phyloP scores from a whole-genome alignment of 2,329 filamentous ascomycete species.

The Trichoderma citrinoviride region DNA sequence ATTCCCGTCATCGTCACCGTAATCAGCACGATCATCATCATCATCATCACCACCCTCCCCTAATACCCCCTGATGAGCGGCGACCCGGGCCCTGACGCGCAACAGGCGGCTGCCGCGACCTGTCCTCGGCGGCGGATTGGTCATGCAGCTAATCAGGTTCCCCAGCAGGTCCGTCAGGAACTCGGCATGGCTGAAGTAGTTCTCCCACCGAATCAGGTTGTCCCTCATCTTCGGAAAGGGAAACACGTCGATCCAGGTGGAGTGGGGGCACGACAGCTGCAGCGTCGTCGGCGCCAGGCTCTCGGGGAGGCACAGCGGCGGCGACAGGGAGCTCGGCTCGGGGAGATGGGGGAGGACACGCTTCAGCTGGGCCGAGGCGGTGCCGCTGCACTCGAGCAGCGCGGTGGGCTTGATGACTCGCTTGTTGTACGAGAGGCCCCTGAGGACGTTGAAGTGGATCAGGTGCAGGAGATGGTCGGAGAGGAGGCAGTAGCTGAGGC shows the following conservation, averaged over 20 bases:
- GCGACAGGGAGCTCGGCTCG: not conserved
- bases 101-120: not conserved
- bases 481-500: conserved; percentile 4
- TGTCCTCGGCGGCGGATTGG: not conserved
- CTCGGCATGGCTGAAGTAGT: conserved; percentile 40
- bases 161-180: conserved; percentile 24
- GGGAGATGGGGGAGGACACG: not conserved
- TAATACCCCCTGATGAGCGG: not conserved
- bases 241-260: conserved; percentile 43
- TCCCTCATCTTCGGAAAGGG: conserved; percentile 41
- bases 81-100: not conserved
- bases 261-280: conserved; percentile 40
- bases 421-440: conserved; percentile 15
- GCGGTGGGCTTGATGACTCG: not conserved
- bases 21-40: not conserved
- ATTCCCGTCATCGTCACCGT: too few species aligned
- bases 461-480: conserved; percentile 16
- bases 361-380: not conserved
- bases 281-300: conserved; percentile 38
- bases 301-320: not conserved
- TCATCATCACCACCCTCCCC: too few species aligned
- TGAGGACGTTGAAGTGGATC: conserved; percentile 16
- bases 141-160: conserved; percentile 14
- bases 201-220: conserved; percentile 37
- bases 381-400: not conserved